Percentiles rank a stretch among this genome's conserved stretches.
Evolutionary conservation across 352 stramenopile genomes (phyloP).

Genomic region (Phytopythium kandeliae): DNA sequence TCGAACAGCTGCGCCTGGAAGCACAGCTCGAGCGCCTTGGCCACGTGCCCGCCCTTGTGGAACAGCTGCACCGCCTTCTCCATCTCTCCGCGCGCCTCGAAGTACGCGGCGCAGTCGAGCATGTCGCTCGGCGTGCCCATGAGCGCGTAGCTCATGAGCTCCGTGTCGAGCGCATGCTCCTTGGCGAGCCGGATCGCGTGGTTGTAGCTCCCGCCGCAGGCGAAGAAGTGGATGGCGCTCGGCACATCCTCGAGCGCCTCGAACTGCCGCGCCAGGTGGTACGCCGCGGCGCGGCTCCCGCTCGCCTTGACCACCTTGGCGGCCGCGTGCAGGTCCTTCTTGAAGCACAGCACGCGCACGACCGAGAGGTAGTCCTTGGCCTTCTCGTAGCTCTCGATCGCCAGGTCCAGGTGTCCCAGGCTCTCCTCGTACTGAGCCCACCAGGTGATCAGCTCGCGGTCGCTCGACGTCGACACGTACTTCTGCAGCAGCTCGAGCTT

Average conservation of each 20-base stretch:
- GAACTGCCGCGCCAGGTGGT: constrained; percentile 86
- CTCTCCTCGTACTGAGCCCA: constrained; percentile 93
- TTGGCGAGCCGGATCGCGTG: constrained; percentile 92
- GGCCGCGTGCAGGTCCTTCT: constrained; percentile 84
- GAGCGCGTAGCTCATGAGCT: constrained; percentile 91
- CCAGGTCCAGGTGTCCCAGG: constrained; percentile 81
- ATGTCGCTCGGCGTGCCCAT: constrained; percentile 85
- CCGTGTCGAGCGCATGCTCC: constrained; percentile 82
- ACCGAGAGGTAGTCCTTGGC: constrained; percentile 87
- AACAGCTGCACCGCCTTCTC: constrained; percentile 94
- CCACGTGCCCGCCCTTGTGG: constrained; percentile 88
- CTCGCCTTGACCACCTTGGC: constrained; percentile 82
- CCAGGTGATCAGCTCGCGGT: constrained; percentile 88
- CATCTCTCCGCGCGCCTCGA: constrained; percentile 89
- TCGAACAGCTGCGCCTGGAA: constrained; percentile 89
- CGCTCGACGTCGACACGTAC: constrained; percentile 86
- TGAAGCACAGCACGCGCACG: constrained; percentile 89
- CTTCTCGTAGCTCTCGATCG: constrained; percentile 85
- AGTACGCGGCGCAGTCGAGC: constrained; percentile 89
- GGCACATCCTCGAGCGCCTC: constrained; percentile 74
- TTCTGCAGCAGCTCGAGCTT: constrained; percentile 88
- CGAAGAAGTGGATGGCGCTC: constrained; percentile 91
- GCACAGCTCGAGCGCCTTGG: constrained; percentile 91
- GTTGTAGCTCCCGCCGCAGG: constrained; percentile 85
- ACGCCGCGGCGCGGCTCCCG: constrained; percentile 66